Evolutionary conservation across 371 early-diverging fungal species (phyloP).

Genomic region (Mortierella sp.): DNA sequence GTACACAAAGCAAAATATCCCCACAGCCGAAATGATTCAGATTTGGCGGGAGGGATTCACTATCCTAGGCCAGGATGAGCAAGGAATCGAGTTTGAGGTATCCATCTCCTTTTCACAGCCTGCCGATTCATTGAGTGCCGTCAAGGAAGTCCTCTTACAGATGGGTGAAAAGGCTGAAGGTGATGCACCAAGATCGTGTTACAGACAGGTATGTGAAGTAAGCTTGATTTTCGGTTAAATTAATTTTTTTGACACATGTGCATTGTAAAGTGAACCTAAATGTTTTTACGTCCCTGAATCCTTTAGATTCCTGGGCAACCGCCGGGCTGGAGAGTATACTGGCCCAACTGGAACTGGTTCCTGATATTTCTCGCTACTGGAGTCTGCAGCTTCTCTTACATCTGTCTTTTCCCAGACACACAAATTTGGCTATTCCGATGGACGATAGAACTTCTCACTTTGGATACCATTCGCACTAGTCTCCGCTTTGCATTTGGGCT

Average conservation of each 20-base stretch:
- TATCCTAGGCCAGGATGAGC: slow-evolving; percentile 1
- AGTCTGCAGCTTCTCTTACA: slow-evolving; percentile 23
- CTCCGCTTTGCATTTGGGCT: slow-evolving; percentile 31
- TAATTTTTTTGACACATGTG: neutral
- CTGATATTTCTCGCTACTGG: slow-evolving; percentile 27
- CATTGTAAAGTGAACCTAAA: too few species aligned
- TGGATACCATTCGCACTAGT: slow-evolving; percentile 17
- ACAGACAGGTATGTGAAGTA: slow-evolving; percentile 10
- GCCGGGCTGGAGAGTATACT: slow-evolving; percentile 29
- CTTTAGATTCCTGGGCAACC: slow-evolving; percentile 44
- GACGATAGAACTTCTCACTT: slow-evolving; percentile 10
- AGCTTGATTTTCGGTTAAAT: neutral
- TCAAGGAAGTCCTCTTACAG: slow-evolving; percentile 4
- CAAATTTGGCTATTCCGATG: slow-evolving; percentile 15
- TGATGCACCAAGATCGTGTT: slow-evolving; percentile 1
- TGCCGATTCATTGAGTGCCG: slow-evolving; percentile 7
- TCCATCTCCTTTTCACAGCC: slow-evolving; percentile 15
- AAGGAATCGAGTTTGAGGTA: slow-evolving; percentile 1
- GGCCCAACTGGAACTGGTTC: slow-evolving; percentile 38
- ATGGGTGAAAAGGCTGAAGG: slow-evolving; percentile 13
- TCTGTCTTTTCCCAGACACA: slow-evolving; percentile 36
- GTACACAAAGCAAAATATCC: slow-evolving; percentile 3
- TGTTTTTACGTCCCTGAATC: neutral
- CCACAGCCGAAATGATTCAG: slow-evolving; percentile 14
- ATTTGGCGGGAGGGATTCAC: slow-evolving; percentile 9